Percentiles rank a stretch among this genome's conserved stretches.
Conservation (phyloP, 1,284 basidiomycete species). For the Coriolopsis trogii region DNA sequence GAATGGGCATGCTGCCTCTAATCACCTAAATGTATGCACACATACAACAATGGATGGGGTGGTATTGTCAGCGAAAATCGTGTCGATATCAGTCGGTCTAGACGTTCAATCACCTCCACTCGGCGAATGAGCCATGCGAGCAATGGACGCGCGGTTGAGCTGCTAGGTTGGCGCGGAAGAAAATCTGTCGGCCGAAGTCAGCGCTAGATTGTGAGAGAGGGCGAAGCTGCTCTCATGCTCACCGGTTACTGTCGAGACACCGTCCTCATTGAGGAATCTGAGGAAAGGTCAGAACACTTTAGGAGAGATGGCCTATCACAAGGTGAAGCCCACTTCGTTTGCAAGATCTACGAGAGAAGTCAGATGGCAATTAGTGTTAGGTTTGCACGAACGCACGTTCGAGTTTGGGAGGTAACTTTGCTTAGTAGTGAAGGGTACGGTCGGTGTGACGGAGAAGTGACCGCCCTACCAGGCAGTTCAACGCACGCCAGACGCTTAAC, state of each 20-base stretch:
- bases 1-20: conserved; percentile 75
- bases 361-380: neutral
- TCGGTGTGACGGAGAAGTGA: conserved; percentile 86
- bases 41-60: neutral
- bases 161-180: conserved; percentile 65
- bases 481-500: neutral
- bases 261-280: conserved; percentile 79
- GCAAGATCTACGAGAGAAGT: conserved; percentile 54
- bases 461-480: conserved; percentile 74
- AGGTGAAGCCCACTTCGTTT: conserved; percentile 62
- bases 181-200: conserved; percentile 52
- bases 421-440: conserved; percentile 69
- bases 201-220: neutral
- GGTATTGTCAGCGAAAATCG: neutral
- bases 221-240: neutral
- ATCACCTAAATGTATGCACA: conserved; percentile 51
- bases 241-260: conserved; percentile 82
- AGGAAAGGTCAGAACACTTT: neutral
- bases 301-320: neutral
- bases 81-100: too few species aligned
- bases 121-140: conserved; percentile 89
- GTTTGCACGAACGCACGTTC: conserved; percentile 59
- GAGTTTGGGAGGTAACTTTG: conserved; percentile 89
- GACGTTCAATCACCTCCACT: conserved; percentile 60
- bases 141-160: conserved; percentile 55